Evolutionary conservation across 1,284 basidiomycete genomes (phyloP), one percentile per base, ranked within the genome.

Genomic region (Fomitiporia mediterranea): DNA sequence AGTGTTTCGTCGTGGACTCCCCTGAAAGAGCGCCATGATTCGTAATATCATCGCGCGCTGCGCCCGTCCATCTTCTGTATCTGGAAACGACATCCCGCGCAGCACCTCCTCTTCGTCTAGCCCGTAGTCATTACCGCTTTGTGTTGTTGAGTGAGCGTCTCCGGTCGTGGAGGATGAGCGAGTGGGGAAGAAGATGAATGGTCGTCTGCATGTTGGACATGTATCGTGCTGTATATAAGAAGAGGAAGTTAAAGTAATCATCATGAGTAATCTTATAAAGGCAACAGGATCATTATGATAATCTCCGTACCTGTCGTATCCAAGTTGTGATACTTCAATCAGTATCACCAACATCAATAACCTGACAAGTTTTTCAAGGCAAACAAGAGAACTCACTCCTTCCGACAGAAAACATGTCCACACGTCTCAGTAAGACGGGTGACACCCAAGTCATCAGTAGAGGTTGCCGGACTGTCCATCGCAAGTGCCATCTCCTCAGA

Each of bases 391-490:
- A 60, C 69, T 68, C 58, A 89, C 88, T 89, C 87, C 71, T 80
- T 81, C 61, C 84, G 77, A 66, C 87, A 90, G 64, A 89, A 90
- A 17, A 85, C 62, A 65, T 90, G 87, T 4, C 81, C 80, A 62
- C 87, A 90, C 25, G 84, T 68, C 62, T 79, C 66, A 48, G 71
- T 66, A 6, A 90, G 69, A 59, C 74, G 76, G 25, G 84, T 87
- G 17, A 90, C 81, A 1, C 87, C 88, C 1, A 86, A 68, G 42
- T 82, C 76, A 56, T 86, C 83, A n/a, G 74, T 58, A 11, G 83
- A 77, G 59, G 84, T 78, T 4, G 86, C 84, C 4, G 86, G 85
- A 0, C 86, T 86, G 63, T 89, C 86, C 82, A 89, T 84, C 2
- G 76, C 86, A 25, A 72, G 64, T 0, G 85, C 83, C 47, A 76